Conservation (phyloP, 2,329 filamentous ascomycete species). For the Ophiostoma sp. region DNA sequence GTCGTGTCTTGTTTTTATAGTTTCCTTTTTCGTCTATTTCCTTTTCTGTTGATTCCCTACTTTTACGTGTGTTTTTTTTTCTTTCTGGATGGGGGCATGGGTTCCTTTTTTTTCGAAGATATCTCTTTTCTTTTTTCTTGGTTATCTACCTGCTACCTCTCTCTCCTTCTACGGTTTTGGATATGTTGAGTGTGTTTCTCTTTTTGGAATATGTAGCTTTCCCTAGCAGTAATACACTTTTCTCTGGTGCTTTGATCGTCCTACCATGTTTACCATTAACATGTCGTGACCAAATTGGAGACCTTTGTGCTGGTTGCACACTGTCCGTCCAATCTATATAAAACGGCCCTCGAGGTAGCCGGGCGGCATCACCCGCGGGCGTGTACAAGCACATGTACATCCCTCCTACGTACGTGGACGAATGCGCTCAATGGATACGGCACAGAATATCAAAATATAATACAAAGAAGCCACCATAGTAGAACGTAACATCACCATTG, state of each 20-base stretch:
- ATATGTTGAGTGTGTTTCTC: background rate
- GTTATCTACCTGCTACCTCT: background rate
- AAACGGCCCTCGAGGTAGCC: background rate
- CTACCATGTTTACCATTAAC: background rate
- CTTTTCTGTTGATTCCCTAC: conserved; percentile 17
- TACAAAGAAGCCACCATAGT: background rate
- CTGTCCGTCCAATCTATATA: background rate
- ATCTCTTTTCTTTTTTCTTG: background rate
- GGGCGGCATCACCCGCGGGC: background rate
- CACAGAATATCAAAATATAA: background rate
- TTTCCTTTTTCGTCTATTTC: background rate
- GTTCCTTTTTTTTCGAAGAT: conserved; percentile 13
- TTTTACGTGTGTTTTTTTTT: background rate
- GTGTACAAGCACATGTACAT: background rate
- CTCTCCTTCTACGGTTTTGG: background rate
- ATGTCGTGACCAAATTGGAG: background rate
- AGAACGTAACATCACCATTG: too few species aligned
- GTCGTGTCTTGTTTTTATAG: background rate
- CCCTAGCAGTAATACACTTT: background rate
- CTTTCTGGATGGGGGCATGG: background rate
- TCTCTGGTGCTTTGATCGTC: background rate
- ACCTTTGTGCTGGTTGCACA: background rate
- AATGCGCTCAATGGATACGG: background rate
- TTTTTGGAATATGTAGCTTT: background rate
- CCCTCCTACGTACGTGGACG: background rate